phyloP scores from a whole-genome alignment of 345 rosid species.

The Heritiera littoralis region DNA sequence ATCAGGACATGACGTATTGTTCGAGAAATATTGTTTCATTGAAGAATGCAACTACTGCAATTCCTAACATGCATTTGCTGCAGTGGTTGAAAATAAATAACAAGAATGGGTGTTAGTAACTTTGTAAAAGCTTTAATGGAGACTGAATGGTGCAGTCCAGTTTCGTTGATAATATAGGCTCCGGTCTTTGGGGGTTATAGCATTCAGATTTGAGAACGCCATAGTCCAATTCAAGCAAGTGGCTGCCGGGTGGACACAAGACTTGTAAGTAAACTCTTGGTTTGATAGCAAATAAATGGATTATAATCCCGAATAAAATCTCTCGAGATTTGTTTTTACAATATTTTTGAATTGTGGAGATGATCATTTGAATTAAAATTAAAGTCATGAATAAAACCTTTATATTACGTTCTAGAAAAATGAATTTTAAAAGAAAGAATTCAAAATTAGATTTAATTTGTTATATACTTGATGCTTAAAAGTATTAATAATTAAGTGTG shows the following conservation, averaged over 20 bases:
- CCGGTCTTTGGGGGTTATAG: background rate
- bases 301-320: too few species aligned
- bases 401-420: too few species aligned
- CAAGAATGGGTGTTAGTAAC: background rate
- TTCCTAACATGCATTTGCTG: background rate
- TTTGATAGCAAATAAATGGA: too few species aligned
- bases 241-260: background rate
- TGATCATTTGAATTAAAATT: too few species aligned
- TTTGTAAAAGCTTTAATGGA: background rate
- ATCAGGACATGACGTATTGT: background rate
- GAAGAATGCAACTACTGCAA: background rate
- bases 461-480: too few species aligned
- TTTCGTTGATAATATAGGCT: background rate
- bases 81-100: background rate
- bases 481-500: too few species aligned
- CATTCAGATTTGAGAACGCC: too few species aligned
- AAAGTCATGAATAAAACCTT: too few species aligned
- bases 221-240: background rate
- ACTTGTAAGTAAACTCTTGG: background rate
- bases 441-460: too few species aligned
- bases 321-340: too few species aligned
- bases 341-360: too few species aligned
- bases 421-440: too few species aligned
- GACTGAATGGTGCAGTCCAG: background rate
- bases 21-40: background rate